Evolutionary conservation across 176 grass and related monocot species (phyloP).

Genomic region (Secale cereale): DNA sequence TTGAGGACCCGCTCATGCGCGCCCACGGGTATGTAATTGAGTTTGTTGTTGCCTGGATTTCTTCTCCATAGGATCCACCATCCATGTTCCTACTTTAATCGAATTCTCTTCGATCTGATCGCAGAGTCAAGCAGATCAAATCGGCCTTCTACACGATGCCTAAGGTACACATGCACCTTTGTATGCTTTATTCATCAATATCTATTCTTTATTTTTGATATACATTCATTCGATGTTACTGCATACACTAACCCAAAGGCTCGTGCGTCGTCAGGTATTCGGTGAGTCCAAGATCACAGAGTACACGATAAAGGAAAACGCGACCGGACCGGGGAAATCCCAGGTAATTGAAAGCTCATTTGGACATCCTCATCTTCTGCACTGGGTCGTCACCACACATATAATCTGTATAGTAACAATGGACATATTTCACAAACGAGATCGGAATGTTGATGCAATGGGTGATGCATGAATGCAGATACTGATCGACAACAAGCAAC

Average conservation of each 20-base stretch:
- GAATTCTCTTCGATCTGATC: neutral
- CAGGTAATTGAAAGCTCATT: neutral
- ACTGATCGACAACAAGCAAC: slow-evolving; percentile 52
- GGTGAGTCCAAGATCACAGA: slow-evolving; percentile 26
- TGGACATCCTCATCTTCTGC: neutral
- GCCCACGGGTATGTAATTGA: slow-evolving; percentile 27
- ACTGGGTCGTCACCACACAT: neutral
- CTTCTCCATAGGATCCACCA: neutral
- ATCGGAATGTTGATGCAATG: neutral
- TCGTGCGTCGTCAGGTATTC: neutral
- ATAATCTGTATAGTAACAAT: neutral
- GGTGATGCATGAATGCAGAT: slow-evolving; percentile 14
- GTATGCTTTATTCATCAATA: neutral
- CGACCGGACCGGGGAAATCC: neutral
- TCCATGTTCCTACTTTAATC: neutral
- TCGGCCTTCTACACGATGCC: slow-evolving; percentile 38
- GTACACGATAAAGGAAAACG: slow-evolving; percentile 20
- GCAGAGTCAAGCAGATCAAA: slow-evolving; percentile 45
- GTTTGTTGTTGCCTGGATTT: neutral
- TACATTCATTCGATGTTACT: neutral
- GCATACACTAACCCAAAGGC: neutral
- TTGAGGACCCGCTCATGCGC: slow-evolving; percentile 46
- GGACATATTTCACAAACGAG: neutral
- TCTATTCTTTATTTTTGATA: neutral
- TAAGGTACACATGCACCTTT: slow-evolving; percentile 11